Percentiles rank a stretch among this genome's conserved stretches.
These are phyloP conservation scores for Candida sanyaensis DNA, from an alignment of 1,139 yeast species.

Conservation along the genomic window DNA sequence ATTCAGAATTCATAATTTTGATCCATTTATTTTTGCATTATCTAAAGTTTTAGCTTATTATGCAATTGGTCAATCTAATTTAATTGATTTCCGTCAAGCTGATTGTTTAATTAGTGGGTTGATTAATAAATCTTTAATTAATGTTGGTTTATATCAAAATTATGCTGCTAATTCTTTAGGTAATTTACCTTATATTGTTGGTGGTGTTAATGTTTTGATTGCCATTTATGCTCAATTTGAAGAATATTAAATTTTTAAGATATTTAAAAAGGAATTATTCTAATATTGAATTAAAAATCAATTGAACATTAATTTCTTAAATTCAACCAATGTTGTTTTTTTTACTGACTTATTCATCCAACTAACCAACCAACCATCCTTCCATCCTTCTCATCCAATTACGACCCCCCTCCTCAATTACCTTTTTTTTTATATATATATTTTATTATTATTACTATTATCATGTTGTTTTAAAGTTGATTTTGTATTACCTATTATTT, in stretches of 20 bases:
- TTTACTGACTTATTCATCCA: background rate
- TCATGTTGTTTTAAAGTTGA: background rate
- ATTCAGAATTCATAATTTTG: constrained; percentile 45
- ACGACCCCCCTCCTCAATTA: background rate
- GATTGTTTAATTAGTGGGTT: constrained; percentile 39
- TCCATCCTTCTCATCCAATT: background rate
- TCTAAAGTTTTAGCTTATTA: constrained; percentile 49
- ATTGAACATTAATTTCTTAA: background rate
- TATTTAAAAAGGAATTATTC: too few relatives aligned
- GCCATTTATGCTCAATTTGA: constrained; percentile 55
- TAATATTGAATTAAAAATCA: background rate
- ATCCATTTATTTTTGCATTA: constrained; percentile 60
- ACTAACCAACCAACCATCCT: background rate
- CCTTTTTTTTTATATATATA: background rate
- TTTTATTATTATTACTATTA: background rate
- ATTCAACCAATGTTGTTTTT: background rate
- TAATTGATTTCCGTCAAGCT: constrained; percentile 28
- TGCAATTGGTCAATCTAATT: constrained; percentile 35
- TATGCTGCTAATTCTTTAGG: constrained; percentile 45
- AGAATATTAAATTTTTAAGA: constrained; percentile 26
- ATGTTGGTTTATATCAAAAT: constrained; percentile 38
- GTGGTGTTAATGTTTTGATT: constrained; percentile 48
- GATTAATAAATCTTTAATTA: constrained; percentile 36
- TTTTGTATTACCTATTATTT: background rate
- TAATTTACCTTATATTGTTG: constrained; percentile 48